Percentiles rank a stretch among this genome's conserved stretches.
phyloP scores from a whole-genome alignment of 441 rosid genomes.

The Gossypium aridum region DNA sequence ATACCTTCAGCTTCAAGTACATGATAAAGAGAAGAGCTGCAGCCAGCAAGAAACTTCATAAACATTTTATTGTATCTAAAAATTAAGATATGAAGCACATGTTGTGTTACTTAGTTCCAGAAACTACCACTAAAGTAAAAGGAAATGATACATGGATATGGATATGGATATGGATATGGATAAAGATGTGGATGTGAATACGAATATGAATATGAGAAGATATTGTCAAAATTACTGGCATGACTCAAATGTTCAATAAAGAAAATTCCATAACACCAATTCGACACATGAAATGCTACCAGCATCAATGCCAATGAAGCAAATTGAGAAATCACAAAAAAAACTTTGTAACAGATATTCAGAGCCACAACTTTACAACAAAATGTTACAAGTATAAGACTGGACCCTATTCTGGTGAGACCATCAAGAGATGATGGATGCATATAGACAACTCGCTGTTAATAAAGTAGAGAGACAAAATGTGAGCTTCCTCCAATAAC shows the following conservation, averaged over 20 bases:
- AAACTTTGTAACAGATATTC: neutral
- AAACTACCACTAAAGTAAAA: neutral
- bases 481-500: neutral
- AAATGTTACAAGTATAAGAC: neutral
- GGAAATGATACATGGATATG: neutral
- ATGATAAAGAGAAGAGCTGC: slow-evolving; percentile 59
- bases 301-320: neutral
- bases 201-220: neutral
- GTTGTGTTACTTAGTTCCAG: neutral
- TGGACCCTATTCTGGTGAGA: neutral
- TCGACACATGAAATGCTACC: neutral
- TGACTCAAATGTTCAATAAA: neutral
- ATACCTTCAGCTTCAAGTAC: slow-evolving; percentile 69
- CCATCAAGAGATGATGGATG: neutral
- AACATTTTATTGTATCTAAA: neutral
- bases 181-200: too few species aligned
- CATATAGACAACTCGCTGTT: neutral
- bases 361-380: neutral
- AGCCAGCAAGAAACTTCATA: slow-evolving; percentile 22
- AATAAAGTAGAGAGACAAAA: neutral
- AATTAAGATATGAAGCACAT: neutral
- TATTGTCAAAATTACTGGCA: neutral
- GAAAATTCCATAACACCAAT: neutral
- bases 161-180: neutral
- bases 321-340: neutral